Conservation (phyloP, 2,329 filamentous ascomycete genomes). For the Kalmusia sp. region DNA sequence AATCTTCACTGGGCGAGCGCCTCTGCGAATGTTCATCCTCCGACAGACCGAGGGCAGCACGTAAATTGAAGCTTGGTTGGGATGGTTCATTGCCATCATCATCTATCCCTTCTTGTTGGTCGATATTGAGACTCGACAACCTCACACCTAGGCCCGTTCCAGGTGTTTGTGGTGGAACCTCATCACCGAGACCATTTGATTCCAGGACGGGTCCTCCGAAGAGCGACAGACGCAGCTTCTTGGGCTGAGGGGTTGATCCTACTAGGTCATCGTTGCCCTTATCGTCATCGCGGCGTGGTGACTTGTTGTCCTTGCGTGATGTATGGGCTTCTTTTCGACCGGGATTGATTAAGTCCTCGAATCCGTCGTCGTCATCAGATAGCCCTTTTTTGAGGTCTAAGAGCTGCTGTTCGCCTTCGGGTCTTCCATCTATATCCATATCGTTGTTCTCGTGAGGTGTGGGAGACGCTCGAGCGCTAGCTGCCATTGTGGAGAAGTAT, state of each 20-base stretch:
- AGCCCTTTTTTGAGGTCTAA: neutral
- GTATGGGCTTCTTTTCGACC: neutral
- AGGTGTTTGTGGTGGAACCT: slow-evolving; percentile 1
- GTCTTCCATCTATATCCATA: neutral
- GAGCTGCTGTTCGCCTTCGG: neutral
- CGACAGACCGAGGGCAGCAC: neutral
- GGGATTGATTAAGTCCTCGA: neutral
- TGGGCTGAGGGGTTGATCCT: neutral
- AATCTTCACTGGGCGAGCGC: neutral
- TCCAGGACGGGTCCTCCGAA: neutral
- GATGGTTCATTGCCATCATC: neutral
- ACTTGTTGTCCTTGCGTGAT: neutral
- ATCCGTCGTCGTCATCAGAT: neutral
- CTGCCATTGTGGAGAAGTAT: too few relatives aligned
- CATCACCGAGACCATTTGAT: neutral
- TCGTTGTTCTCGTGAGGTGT: neutral
- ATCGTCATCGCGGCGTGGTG: neutral
- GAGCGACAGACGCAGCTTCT: neutral
- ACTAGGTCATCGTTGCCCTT: neutral
- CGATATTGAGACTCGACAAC: slow-evolving; percentile 10
- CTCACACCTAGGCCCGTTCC: neutral
- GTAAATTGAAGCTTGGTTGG: neutral
- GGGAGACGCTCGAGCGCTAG: too few relatives aligned
- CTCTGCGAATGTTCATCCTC: neutral
- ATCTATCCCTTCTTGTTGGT: neutral